These are phyloP conservation scores for Phytophthora sp. DNA, from an alignment of 352 stramenopile species.

Conservation along the genomic window DNA sequence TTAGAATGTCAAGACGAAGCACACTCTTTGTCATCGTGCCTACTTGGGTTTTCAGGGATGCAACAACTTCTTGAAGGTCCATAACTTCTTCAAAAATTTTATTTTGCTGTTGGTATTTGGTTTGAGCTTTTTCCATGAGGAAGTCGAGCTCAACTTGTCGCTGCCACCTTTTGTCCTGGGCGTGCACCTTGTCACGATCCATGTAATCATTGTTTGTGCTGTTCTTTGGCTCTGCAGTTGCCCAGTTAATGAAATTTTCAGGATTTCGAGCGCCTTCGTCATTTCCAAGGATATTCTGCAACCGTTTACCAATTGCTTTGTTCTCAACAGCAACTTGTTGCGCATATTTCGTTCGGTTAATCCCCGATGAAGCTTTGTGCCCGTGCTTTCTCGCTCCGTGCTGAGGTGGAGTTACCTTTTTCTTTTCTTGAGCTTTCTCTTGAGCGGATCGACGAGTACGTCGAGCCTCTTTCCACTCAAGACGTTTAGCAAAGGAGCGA, in stretches of 20 bases:
- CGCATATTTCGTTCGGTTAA: slow-evolving; percentile 69
- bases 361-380: slow-evolving; percentile 63
- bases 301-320: slow-evolving; percentile 52
- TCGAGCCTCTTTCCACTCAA: slow-evolving; percentile 46
- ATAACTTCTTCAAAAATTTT: slow-evolving; percentile 59
- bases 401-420: slow-evolving; percentile 38
- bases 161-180: slow-evolving; percentile 47
- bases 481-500: slow-evolving; percentile 55
- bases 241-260: slow-evolving; percentile 23
- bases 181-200: slow-evolving; percentile 57
- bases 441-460: slow-evolving; percentile 36
- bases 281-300: slow-evolving; percentile 46
- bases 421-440: slow-evolving; percentile 47
- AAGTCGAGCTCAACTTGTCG: slow-evolving; percentile 61
- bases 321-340: slow-evolving; percentile 62
- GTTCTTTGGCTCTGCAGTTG: slow-evolving; percentile 30
- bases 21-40: slow-evolving; percentile 45
- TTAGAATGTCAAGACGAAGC: slow-evolving; percentile 51
- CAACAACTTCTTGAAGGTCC: slow-evolving; percentile 51
- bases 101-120: slow-evolving; percentile 64
- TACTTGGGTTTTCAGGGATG: slow-evolving; percentile 42
- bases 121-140: slow-evolving; percentile 61
- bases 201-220: slow-evolving; percentile 34
- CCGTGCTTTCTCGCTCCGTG: slow-evolving; percentile 46
- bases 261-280: slow-evolving; percentile 22